Conservation (phyloP, 2,329 filamentous ascomycete species). For the Alternaria angustiovoidea region DNA sequence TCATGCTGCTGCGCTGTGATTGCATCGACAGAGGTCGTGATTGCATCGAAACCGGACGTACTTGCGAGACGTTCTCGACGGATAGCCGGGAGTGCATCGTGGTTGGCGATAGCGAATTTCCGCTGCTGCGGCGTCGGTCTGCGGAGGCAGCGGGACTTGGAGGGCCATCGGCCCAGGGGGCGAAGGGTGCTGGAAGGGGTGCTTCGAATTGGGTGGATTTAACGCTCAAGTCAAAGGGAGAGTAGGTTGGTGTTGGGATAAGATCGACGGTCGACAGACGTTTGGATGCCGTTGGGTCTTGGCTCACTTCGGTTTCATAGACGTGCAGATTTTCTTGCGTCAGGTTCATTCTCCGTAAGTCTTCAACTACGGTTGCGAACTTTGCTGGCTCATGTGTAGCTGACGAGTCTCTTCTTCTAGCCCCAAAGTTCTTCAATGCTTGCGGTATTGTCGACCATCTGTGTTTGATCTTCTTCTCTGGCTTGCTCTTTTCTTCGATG, state of each 20-base stretch:
- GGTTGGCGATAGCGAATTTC: slow-evolving; percentile 21
- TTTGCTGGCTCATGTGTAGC: slow-evolving; percentile 22
- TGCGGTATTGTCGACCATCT: slow-evolving; percentile 38
- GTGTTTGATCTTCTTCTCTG: slow-evolving; percentile 31
- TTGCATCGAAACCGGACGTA: slow-evolving; percentile 24
- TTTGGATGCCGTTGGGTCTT: slow-evolving; percentile 10
- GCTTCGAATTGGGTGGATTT: slow-evolving; percentile 14
- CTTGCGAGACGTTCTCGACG: slow-evolving; percentile 16
- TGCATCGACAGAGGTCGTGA: slow-evolving; percentile 21
- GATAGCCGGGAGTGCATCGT: slow-evolving; percentile 14
- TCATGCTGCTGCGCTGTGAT: slow-evolving; percentile 17
- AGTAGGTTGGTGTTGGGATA: slow-evolving; percentile 35
- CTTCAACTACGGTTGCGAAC: slow-evolving; percentile 18
- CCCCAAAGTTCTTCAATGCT: slow-evolving; percentile 31
- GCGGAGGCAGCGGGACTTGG: slow-evolving; percentile 30
- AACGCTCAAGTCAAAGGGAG: slow-evolving; percentile 25
- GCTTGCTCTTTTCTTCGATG: slow-evolving; percentile 21
- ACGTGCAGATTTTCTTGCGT: slow-evolving; percentile 23
- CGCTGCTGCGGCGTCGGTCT: slow-evolving; percentile 23
- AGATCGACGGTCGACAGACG: slow-evolving; percentile 22
- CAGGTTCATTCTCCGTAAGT: slow-evolving; percentile 23
- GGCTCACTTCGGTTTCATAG: slow-evolving; percentile 18
- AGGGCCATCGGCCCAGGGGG: slow-evolving; percentile 31
- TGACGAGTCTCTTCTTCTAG: slow-evolving; percentile 25
- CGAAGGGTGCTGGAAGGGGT: slow-evolving; percentile 32